Base-by-base conservation (phyloP, 2,329 filamentous ascomycete genomes). In the Colletotrichum sp. region DNA sequence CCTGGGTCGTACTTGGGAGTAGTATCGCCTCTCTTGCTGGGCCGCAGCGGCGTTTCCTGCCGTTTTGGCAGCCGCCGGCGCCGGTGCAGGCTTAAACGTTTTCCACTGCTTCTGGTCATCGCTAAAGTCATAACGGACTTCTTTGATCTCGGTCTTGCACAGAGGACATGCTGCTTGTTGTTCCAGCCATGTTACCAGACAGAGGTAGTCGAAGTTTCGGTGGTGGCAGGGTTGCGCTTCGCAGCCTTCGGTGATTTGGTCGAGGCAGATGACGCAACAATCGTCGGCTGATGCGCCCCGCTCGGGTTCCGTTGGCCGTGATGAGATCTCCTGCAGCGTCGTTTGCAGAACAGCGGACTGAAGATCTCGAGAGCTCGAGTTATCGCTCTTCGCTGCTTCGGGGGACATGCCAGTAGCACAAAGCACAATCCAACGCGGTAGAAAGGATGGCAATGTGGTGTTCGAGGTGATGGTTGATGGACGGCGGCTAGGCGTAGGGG, bases 221-320 rank as follows among this genome's bases (percentile, higher is more conserved):
- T 99, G 96, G 57, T 91, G 90, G 87, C 96, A 99, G 9, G 96
- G 96, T 25, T 90, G 86, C 9, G 95, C 91, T 67, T 93, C 88
- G 78, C 94, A 95, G 69, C 91, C 86, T 80, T 97, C 95, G 12
- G 92, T 91, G 81, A 98, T 89, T 69, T 86, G 82, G 72, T 96
- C 94, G 77, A 98, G 92, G 84, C 96, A 99, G 84, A 99, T 97
- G 78, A 98, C 95, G 84, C 96, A 98, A 81, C 90, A 92, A 78
- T 83, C 79, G 77, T n/a, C 80, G 39, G 55, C 77, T 19, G 75
- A 57, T 30, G 71, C 64, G 52, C 52, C 44, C 52, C 68, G 32
- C 70, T 63, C 64, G 32, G 49, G 59, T 66, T 77, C 78, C 77
- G 72, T 25, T 71, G 73, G 55, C 77, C 77, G 61, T 30, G 67